Base-by-base conservation (phyloP, 78 protist genomes). In the Speleostelium caveatum region DNA sequence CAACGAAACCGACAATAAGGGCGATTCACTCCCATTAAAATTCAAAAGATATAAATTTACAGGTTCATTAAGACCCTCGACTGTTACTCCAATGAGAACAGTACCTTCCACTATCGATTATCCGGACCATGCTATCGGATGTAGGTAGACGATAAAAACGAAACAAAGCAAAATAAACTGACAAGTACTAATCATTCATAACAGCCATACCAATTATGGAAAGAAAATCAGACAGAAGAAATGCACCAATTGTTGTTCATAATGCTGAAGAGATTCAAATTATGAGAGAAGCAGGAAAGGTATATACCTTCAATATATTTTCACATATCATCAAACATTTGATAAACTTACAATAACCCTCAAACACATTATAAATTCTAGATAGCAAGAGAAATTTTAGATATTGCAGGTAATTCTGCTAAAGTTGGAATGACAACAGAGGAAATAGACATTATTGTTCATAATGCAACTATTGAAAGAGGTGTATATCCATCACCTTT, bases 401-500 rank as follows among this genome's bases (percentile, higher is more conserved):
- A 97, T 89, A 33, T 83, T 14, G 99, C 99, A 12, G 94, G 93
- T 26, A 24, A 14, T 16, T 66, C 72, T 28, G 96, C 96, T 33
- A 19, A 67, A 45, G 91, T 93, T 10, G 98, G 98, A 2, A 91
- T 96, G 60, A 97, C 99, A 0, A 86, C 96, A 0, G 99, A 98
- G 30, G 98, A 96, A 45, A 75, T 98, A 21, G 98, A 96, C 38
- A 63, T 67, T 35, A 74, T 94, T 21, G 97, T 97, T 14, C 98
- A 97, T 67, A 96, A 95, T 42, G 97, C 94, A 28, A 30, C 60
- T 19, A 53, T 98, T 60, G 95, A 75, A 67, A 92, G 99, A 35
- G 87, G 88, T 36, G 79, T 94, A 0, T 98, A 98, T 72, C 99
- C 99, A 36, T 95, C 98, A 5, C 98, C 99, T 26, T 96, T 98